Base-by-base conservation (phyloP, 805 yeast species). In the Yamadazyma paraphyllophila region DNA sequence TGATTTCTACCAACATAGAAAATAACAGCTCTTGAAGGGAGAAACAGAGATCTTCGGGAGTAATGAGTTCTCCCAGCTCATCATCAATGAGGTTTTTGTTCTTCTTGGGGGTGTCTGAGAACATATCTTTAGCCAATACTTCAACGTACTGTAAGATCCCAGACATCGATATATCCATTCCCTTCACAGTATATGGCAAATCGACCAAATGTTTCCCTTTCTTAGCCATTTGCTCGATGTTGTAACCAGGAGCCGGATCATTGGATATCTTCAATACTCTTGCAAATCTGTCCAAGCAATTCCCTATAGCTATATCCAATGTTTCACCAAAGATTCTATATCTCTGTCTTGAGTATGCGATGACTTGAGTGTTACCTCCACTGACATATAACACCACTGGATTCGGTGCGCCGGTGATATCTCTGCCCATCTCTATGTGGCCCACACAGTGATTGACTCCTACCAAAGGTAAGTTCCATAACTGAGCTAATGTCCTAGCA, bases 301-400 rank as follows among this genome's bases (percentile, higher is more conserved):
- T 94, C 1, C 99, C 99, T 46, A 94, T 89, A 15, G 99, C 99
- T 31, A 94, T 94, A 60, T 94, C 99, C 46, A 94, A 70, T 0
- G 99, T 94, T 63, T 94, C 99, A n/a, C 99, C 99, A 65, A 94
- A 94, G n/a, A 94, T 94, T 54, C 99, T 77, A 66, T 94, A 94
- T 55, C 96, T 66, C 60, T 92, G 96, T 55, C 85, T 86, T 3
- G 96, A 87, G 63, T 94, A 94, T 1, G 99, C 99, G 62, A 94
- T 94, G 15, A 94, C 95, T 63, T 94, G 99, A 1, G 99, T 94
- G 64, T 94, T 94, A 43, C 99, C 99, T 12, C 99, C 99, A 63
- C 96, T 88, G 9, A 94, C 99, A 59, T 94, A 94, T 43, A 94
- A 71, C 8, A 94, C 99, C 40, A 94, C 98, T 0, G 99, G 99